Base-by-base conservation (phyloP, 495 filamentous ascomycete species). In the Penicillium antarcticum region DNA sequence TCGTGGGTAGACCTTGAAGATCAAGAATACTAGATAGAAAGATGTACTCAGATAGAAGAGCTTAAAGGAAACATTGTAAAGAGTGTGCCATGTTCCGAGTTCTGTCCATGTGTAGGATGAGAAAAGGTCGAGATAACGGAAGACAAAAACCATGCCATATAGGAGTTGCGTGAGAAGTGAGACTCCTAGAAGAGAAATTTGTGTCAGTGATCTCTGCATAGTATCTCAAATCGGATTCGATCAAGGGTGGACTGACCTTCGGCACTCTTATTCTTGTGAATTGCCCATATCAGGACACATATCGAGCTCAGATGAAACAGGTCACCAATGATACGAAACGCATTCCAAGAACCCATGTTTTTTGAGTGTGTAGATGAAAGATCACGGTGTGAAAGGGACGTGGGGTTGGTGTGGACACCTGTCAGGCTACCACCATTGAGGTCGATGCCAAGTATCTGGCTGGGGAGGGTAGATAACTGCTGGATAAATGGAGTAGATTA, bases 111-210 rank as follows among this genome's bases (percentile, higher is more conserved):
- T 65, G 5, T 57, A 52, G 5, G 57, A 52, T 36, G 57, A 62
- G 61, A 96, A 86, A 52, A 97, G 72, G 63, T 97, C 89, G 23
- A 91, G 80, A 70, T 98, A 97, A 41, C 95, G 83, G 11, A 88
- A 83, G 47, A 87, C 64, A 72, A 97, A 98, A 33, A 98, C 92
- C 48, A 85, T 55, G 24, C 82, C 80, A 72, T 98, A 98, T 57
- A 98, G 83, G 37, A 82, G 74, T 68, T 98, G 94, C 0, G 92
- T 96, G 52, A 98, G 87, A 56, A 97, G 82, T n/a, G 92, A 96
- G 45, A 97, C 84, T 55, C 92, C 88, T 91, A 56, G 32, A 23
- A 32, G 29, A 39, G 48, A 38, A 24, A 19, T 49, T 26, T 4
- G 7, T 33, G 49, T 71, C 42, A 65, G 57, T 42, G 19, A 45